Conservation (phyloP, 106 monocot species). For the Apostasia ramifera region DNA sequence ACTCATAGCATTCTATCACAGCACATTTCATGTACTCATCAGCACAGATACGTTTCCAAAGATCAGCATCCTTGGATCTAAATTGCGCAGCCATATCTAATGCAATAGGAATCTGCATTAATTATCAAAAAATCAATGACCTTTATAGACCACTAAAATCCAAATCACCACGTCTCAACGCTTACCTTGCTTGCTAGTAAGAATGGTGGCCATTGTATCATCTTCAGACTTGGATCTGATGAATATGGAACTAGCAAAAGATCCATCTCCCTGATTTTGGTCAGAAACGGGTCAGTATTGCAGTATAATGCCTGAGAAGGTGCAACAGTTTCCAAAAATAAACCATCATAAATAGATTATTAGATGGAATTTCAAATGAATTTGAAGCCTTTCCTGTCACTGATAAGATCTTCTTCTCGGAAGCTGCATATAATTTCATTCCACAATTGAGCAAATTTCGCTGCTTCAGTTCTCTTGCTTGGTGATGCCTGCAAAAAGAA, state of each 20-base stretch:
- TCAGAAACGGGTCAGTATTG: too few species aligned
- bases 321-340: too few species aligned
- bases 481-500: constrained; percentile 58
- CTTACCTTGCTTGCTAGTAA: constrained; percentile 98
- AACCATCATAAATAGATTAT: neutral
- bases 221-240: constrained; percentile 78
- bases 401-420: constrained; percentile 94
- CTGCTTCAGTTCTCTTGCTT: constrained; percentile 87
- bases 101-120: constrained; percentile 85
- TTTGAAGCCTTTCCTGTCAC: constrained; percentile 63
- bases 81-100: constrained; percentile 97
- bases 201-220: constrained; percentile 98
- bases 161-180: neutral
- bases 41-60: constrained; percentile 96
- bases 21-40: constrained; percentile 99
- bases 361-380: constrained; percentile 1
- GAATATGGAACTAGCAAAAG: constrained; percentile 92
- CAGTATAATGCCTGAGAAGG: too few species aligned
- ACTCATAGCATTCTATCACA: constrained; percentile 95
- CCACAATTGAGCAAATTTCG: constrained; percentile 98
- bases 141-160: neutral
- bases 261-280: constrained; percentile 81
- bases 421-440: constrained; percentile 98
- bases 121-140: constrained; percentile 4
- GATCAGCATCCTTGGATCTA: constrained; percentile 79